These are phyloP conservation scores for Bacterosira constricta DNA, from an alignment of 108 stramenopile species.

Conservation along the genomic window DNA sequence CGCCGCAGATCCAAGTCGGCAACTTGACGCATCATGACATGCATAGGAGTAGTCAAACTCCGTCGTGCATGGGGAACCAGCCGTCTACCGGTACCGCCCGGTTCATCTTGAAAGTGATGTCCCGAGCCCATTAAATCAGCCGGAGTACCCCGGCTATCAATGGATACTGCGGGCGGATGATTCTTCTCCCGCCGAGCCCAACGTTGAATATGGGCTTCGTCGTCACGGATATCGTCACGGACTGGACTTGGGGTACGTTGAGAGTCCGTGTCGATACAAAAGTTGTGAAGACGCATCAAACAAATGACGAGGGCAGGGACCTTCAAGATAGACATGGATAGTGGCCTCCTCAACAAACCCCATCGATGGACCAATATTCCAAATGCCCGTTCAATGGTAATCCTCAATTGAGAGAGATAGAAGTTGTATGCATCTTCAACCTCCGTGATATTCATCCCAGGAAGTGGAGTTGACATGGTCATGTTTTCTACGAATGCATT, in stretches of 20 bases:
- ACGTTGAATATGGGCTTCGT: too few relatives aligned
- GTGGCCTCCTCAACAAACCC: conserved; percentile 26
- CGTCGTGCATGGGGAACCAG: too few relatives aligned
- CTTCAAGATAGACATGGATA: background rate
- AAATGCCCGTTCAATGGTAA: conserved; percentile 36
- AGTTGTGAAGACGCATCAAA: conserved; percentile 2
- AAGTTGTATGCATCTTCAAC: conserved; percentile 3
- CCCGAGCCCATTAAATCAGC: background rate
- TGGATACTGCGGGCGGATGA: background rate
- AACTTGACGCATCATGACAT: too few relatives aligned
- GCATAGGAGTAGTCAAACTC: too few relatives aligned
- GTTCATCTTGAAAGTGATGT: background rate
- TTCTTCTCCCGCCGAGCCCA: background rate
- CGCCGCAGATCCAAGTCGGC: too few relatives aligned
- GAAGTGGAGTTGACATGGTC: conserved; percentile 39
- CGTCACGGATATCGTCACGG: background rate
- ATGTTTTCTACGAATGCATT: conserved; percentile 35
- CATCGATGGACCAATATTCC: conserved; percentile 23
- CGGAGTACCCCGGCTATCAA: background rate
- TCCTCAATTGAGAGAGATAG: conserved; percentile 24
- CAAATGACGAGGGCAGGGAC: background rate
- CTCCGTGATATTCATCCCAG: background rate
- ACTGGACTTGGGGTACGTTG: background rate
- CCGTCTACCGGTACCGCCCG: too few relatives aligned
- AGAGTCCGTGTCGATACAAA: background rate